Base-by-base conservation (phyloP, 345 rosid genomes). In the Populus ilicifolia region DNA sequence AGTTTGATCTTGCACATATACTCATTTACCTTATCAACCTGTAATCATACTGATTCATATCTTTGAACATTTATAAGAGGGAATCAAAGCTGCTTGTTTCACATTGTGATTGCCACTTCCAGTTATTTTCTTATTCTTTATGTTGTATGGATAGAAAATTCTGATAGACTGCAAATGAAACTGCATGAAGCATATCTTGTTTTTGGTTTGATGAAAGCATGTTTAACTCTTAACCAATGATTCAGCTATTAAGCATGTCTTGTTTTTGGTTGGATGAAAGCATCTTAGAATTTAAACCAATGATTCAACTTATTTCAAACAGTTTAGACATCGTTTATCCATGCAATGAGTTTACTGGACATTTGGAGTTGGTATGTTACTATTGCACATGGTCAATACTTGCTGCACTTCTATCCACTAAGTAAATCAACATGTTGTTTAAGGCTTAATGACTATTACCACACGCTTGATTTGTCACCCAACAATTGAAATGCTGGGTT, bases 1-100 rank as follows among this genome's bases (percentile, higher is more conserved):
- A 68, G 62, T 69, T 69, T 68, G 56, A 74, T 48, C 48, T 44
- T 76, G 44, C 67, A 29, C 18, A 8, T 38, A 10, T 66, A 66
- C 43, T 52, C 25, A 27, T 2, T 52, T 43, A 39, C 50, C 52
- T 39, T 39, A 25, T 70, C 33, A 5, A 62, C 21, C 12, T 21
- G 13, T 54, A 67, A 39, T 67, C 69, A 67, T 61, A 10, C 23
- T 39, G 50, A 9, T 63, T 46, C 56, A 36, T 43, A 16, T 69
- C 18, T 23, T 69, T 52, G 63, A 46, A 20, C 41, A 27, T 73
- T 67, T 35, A 8, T 20, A 17, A 35, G 18, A 25, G 48, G 27
- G 20, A 52, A 74, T 74, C 23, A 48, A 20, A 67, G 17, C 67
- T 70, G 11, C 17, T 70, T 69, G 43, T 18, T 56, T 12, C 44